A percentile compares a stretch with the other conserved stretches of the same genome.
Evolutionary conservation across 2,329 filamentous ascomycete genomes (phyloP).

Genomic region (Acephala macrosclerotiorum): DNA sequence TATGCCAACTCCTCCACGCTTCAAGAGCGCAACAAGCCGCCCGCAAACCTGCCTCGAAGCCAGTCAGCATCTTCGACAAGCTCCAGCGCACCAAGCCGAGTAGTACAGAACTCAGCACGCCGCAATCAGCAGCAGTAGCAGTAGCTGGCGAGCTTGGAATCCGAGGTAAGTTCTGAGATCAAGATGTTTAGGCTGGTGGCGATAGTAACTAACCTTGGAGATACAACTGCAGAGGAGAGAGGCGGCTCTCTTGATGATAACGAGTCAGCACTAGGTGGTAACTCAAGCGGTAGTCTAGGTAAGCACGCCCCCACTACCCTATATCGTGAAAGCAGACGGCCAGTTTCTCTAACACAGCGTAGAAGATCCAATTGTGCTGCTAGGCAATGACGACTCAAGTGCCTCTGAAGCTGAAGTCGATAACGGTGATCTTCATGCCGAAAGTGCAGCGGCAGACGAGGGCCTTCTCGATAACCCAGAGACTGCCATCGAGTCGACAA

Average conservation of each 20-base stretch:
- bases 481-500: constrained; percentile 25
- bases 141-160: constrained; percentile 13
- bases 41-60: constrained; percentile 21
- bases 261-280: too few relatives aligned
- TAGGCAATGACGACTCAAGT: too few relatives aligned
- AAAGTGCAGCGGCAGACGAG: too few relatives aligned
- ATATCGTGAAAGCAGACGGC: constrained; percentile 22
- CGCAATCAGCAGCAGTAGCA: constrained; percentile 5
- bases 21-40: constrained; percentile 13
- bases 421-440: too few relatives aligned
- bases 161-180: constrained; percentile 25
- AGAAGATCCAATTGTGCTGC: too few relatives aligned
- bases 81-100: constrained; percentile 12
- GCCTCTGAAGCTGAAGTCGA: too few relatives aligned
- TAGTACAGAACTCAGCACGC: constrained; percentile 13
- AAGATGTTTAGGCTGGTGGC: constrained; percentile 26
- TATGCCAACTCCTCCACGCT: constrained; percentile 12
- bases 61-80: constrained; percentile 22
- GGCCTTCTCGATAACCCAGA: too few relatives aligned
- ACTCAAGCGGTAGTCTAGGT: constrained; percentile 13
- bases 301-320: constrained; percentile 10
- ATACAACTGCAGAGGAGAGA: constrained; percentile 6
- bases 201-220: constrained; percentile 20
- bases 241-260: too few relatives aligned
- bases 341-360: constrained; percentile 16